Evolutionary conservation across 2,329 filamentous ascomycete species (phyloP).

Genomic region (Hypomyces rosellus): DNA sequence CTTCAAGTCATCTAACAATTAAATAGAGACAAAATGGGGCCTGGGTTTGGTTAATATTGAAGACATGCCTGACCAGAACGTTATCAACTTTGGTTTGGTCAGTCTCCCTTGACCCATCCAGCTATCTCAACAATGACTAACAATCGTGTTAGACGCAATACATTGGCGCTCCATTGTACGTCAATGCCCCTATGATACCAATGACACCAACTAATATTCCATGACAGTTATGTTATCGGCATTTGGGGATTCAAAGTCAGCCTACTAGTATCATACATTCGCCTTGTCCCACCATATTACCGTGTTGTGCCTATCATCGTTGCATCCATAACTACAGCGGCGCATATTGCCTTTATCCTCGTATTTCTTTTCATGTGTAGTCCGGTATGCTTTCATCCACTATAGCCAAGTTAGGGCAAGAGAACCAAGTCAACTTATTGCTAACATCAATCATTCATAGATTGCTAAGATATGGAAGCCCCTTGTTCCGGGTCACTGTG

Average conservation of each 20-base stretch:
- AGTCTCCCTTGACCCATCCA: background rate
- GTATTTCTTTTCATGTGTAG: slow-evolving; percentile 32
- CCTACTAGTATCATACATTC: slow-evolving; percentile 37
- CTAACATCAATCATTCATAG: slow-evolving; percentile 4
- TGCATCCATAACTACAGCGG: slow-evolving; percentile 29
- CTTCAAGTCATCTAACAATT: background rate
- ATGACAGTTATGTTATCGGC: slow-evolving; percentile 33
- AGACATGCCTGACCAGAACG: slow-evolving; percentile 32
- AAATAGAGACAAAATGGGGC: slow-evolving; percentile 38
- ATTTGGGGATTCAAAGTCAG: slow-evolving; percentile 43
- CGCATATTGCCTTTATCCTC: slow-evolving; percentile 33
- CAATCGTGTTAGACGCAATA: slow-evolving; percentile 27
- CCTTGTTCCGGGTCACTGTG: slow-evolving; percentile 31
- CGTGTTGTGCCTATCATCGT: slow-evolving; percentile 27
- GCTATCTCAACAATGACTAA: background rate
- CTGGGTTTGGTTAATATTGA: slow-evolving; percentile 29
- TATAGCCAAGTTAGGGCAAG: too few species aligned
- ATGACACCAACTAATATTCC: background rate
- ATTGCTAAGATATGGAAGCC: slow-evolving; percentile 35
- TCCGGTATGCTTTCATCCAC: slow-evolving; percentile 18
- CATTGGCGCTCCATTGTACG: slow-evolving; percentile 36
- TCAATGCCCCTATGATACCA: background rate
- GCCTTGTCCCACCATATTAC: slow-evolving; percentile 36
- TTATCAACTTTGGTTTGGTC: slow-evolving; percentile 32
- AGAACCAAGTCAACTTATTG: too few species aligned